Conservation (phyloP, 306 rosid species). For the Sicyos baderoa region DNA sequence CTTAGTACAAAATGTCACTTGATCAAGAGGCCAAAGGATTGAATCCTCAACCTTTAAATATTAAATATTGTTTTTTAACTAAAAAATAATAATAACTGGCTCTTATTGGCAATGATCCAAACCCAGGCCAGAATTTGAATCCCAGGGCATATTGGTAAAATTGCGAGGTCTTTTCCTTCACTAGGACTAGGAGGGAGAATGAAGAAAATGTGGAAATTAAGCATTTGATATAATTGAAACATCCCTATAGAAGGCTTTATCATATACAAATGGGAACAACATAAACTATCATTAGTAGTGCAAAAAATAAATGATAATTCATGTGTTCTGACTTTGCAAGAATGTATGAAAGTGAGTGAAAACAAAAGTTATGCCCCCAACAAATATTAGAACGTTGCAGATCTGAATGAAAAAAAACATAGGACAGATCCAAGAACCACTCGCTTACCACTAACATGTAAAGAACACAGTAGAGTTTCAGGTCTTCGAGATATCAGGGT, state of each 20-base stretch:
- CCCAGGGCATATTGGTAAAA: not conserved
- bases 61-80: too few species aligned
- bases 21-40: too few species aligned
- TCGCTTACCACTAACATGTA: slow-evolving; percentile 9
- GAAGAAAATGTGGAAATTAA: not conserved
- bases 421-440: slow-evolving; percentile 6
- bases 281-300: not conserved
- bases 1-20: too few species aligned
- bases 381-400: not conserved
- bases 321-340: not conserved
- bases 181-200: not conserved
- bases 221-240: not conserved
- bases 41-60: too few species aligned
- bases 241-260: not conserved
- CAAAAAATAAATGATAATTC: not conserved
- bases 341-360: not conserved
- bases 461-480: not conserved
- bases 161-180: too few species aligned
- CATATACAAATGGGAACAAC: not conserved
- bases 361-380: slow-evolving; percentile 2
- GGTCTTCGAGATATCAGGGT: not conserved
- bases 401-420: not conserved
- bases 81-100: too few species aligned
- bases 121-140: not conserved
- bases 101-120: not conserved